These are phyloP conservation scores for Acer negundo DNA, from an alignment of 345 rosid genomes.

Conservation along the genomic window DNA sequence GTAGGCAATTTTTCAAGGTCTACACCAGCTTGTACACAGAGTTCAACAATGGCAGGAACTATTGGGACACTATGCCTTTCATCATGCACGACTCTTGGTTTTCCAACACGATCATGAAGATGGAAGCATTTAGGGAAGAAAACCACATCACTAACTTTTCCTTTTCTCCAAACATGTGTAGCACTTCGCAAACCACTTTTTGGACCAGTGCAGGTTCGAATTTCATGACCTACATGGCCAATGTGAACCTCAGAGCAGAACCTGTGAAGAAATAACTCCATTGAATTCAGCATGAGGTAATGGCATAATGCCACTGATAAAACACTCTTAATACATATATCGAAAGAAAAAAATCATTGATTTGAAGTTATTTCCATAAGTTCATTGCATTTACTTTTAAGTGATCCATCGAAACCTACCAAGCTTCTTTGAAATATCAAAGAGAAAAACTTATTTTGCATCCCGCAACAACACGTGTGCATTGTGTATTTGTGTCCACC, in stretches of 20 bases:
- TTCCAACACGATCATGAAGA: slow-evolving; percentile 83
- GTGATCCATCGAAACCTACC: too few relatives aligned
- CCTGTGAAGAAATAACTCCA: slow-evolving; percentile 26
- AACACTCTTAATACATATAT: too few relatives aligned
- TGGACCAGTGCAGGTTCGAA: slow-evolving; percentile 77
- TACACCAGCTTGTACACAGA: slow-evolving; percentile 83
- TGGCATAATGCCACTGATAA: too few relatives aligned
- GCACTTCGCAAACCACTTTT: slow-evolving; percentile 66
- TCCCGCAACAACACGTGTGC: too few relatives aligned
- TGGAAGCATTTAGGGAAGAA: slow-evolving; percentile 76
- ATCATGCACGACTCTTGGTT: slow-evolving; percentile 69
- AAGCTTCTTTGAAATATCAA: too few relatives aligned
- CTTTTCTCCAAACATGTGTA: slow-evolving; percentile 77
- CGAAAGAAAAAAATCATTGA: too few relatives aligned
- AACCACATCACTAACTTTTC: slow-evolving; percentile 55
- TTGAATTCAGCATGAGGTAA: too few relatives aligned
- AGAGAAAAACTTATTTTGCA: too few relatives aligned
- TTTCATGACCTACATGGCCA: slow-evolving; percentile 71
- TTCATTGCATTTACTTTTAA: too few relatives aligned
- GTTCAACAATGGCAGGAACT: slow-evolving; percentile 77
- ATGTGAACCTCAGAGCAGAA: slow-evolving; percentile 75
- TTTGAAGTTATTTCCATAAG: too few relatives aligned
- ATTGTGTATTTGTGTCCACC: too few relatives aligned
- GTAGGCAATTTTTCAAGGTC: slow-evolving; percentile 67
- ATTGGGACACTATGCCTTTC: slow-evolving; percentile 51